Evolutionary conservation across 345 rosid species (phyloP), one percentile per base, ranked within the genome.

Genomic region (Euphorbia tirucalli): DNA sequence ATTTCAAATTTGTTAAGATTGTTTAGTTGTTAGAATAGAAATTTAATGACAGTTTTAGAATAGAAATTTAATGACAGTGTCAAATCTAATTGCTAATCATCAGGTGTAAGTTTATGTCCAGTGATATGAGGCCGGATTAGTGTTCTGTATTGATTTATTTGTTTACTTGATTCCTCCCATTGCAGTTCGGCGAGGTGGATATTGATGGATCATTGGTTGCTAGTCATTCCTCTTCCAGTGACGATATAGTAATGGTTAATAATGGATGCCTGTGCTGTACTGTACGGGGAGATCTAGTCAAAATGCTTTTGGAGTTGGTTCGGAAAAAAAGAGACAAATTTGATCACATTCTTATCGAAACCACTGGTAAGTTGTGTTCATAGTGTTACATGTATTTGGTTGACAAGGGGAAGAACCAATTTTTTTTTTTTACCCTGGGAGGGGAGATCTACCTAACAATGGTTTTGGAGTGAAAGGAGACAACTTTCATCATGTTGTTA

Each of bases 221-320:
- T 13, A 87, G 87, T 71, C 92, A 89, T 83, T 86, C 90, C 54
- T 81, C 90, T 39, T 74, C 87, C 3, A 80, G 83, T 22, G 91
- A 85, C 39, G 91, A 87, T 75, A 83, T 90, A 60, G 72, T 90
- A 48, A 85, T 87, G 91, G 93, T 87, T 56, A 87, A 85, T 60
- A 88, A 90, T 79, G 91, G 90, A 15, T 88, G 92, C 69, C 66
- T 90, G 11, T 90, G 96, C 71, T 90, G 96, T 69, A 90, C 92
- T 10, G 90, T 87, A 39, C 82, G 88, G 4, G 93, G 93, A 65
- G 92, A 90, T 77, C 81, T 90, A 32, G 92, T 87, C 66, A 90
- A 89, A 84, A 90, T 90, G 93, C 87, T 88, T 11, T 74, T 90
- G 80, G 83, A 90, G 73, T 75, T 88, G 73, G 92, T 85, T 70